Evolutionary conservation across 805 yeast genomes (phyloP).

Genomic region (Cyberlindnera meyerae): DNA sequence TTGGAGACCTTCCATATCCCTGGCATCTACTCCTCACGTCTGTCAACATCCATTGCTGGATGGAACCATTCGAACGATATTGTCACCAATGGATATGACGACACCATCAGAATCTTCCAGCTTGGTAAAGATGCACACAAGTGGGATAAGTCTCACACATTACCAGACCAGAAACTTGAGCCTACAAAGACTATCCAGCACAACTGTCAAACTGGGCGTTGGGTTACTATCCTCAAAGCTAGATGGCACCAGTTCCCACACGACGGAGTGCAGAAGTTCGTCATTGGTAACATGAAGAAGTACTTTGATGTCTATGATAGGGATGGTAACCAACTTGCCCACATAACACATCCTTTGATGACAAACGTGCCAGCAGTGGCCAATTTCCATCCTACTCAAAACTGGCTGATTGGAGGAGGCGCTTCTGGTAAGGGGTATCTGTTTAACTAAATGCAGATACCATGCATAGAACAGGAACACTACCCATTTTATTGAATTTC

Average conservation of each 20-base stretch:
- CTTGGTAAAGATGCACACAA: conserved; percentile 30
- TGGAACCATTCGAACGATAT: conserved; percentile 52
- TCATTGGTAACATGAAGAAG: conserved; percentile 90
- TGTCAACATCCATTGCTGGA: conserved; percentile 86
- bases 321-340: conserved; percentile 74
- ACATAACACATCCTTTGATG: conserved; percentile 54
- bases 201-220: conserved; percentile 94
- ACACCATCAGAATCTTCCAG: conserved; percentile 70
- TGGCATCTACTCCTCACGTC: conserved; percentile 65
- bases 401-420: conserved; percentile 92
- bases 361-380: conserved; percentile 94
- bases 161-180: conserved; percentile 33
- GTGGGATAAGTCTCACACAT: conserved; percentile 17
- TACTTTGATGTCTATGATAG: conserved; percentile 78
- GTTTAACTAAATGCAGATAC: too few species aligned
- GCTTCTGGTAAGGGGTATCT: conserved; percentile 87
- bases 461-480: too few species aligned
- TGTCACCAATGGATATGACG: conserved; percentile 93
- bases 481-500: neutral
- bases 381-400: conserved; percentile 74
- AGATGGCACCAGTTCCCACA: conserved; percentile 74
- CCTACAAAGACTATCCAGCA: conserved; percentile 70
- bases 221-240: conserved; percentile 91
- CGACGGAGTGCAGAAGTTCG: conserved; percentile 76
- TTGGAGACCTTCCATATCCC: conserved; percentile 29